A percentile compares a stretch with the other conserved stretches of the same genome.
phyloP scores from a whole-genome alignment of 352 stramenopile species.

The Globisporangium nunn region DNA sequence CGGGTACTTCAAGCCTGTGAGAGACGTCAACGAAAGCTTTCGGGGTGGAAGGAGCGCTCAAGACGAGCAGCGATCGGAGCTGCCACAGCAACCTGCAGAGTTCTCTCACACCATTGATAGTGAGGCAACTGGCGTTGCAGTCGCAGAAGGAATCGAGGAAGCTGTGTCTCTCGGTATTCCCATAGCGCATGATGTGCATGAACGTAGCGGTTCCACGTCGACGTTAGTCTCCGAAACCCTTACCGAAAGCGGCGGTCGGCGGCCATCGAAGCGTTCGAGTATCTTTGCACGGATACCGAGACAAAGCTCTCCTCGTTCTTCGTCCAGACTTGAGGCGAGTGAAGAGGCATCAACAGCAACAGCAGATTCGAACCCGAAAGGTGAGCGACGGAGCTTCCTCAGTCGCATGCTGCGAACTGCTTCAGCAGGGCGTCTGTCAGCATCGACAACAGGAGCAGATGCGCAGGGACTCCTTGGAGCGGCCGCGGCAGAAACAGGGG shows the following conservation, averaged over 20 bases:
- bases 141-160: background rate
- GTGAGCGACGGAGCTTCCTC: slow-evolving; percentile 5
- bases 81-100: background rate
- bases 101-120: background rate
- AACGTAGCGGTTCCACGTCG: slow-evolving; percentile 1
- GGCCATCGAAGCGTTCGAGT: slow-evolving; percentile 14
- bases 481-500: background rate
- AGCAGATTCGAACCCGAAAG: background rate
- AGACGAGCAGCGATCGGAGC: background rate
- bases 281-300: slow-evolving; percentile 14
- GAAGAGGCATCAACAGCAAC: slow-evolving; percentile 11
- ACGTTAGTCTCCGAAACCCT: background rate
- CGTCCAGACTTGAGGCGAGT: background rate
- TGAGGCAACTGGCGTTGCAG: background rate
- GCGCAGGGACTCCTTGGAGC: background rate
- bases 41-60: background rate
- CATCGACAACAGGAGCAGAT: background rate
- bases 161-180: slow-evolving; percentile 4
- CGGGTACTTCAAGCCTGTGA: slow-evolving; percentile 25
- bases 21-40: background rate
- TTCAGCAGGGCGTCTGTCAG: background rate
- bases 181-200: slow-evolving; percentile 2
- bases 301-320: background rate
- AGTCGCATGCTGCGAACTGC: slow-evolving; percentile 5
- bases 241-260: slow-evolving; percentile 1